Evolutionary conservation across 2,329 filamentous ascomycete species (phyloP).

Genomic region (Cytospora mali): DNA sequence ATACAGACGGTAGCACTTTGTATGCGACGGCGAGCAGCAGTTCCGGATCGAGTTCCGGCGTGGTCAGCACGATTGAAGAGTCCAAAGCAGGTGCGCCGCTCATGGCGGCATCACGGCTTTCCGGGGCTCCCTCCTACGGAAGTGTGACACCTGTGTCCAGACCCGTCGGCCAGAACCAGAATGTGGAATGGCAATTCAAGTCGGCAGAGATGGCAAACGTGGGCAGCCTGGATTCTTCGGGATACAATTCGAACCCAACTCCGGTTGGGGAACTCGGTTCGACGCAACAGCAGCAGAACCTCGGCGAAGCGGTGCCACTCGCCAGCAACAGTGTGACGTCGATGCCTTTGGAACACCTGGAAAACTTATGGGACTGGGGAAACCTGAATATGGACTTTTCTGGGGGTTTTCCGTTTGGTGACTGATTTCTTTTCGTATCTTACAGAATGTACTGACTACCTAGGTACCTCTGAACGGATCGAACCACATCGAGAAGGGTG

Average conservation of each 20-base stretch:
- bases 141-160: neutral
- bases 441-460: no score
- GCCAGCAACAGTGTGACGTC: neutral
- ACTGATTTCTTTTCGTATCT: no score
- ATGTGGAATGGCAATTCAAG: neutral
- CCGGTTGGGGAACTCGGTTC: no score
- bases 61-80: neutral
- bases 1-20: neutral
- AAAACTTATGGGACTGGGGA: conserved; percentile 11
- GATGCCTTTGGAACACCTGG: conserved; percentile 1
- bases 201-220: neutral
- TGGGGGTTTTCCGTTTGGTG: neutral
- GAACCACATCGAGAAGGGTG: no score
- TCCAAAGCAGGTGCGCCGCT: neutral
- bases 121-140: neutral
- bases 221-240: neutral
- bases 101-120: neutral
- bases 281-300: neutral
- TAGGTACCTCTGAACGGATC: no score
- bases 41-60: neutral
- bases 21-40: neutral
- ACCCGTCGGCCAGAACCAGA: neutral
- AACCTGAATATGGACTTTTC: conserved; percentile 9
- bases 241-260: neutral
- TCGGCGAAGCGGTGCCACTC: neutral